Evolutionary conservation across 2,329 filamentous ascomycete species (phyloP), one percentile per base, ranked within the genome.

Genomic region (Lachnellula suecica): DNA sequence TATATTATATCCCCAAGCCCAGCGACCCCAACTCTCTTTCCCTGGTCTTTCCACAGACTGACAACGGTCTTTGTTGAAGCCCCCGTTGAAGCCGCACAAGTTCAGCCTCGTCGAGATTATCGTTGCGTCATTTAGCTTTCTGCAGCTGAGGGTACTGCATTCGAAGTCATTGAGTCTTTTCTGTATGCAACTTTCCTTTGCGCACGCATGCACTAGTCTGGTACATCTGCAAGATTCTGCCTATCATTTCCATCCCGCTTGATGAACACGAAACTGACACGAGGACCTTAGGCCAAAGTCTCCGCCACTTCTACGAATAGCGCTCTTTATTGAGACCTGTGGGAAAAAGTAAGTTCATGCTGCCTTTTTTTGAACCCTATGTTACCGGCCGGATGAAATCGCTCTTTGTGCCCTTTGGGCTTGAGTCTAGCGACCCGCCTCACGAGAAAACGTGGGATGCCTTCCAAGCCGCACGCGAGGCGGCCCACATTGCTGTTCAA

Each of bases 1-100:
- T 64, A 66, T 64, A 61, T 59, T 63, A 65, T 61, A 56, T 59
- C 59, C 59, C 50, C 49, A 57, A 59, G 58, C 62, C 61, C 60
- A 59, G 56, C 54, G 47, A 54, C 59, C 54, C 54, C 48, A 54
- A 44, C 53, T 59, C 46, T 52, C 51, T 52, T 42, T 57, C 57
- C 62, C 64, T 63, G 51, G 63, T 62, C 59, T 54, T 42, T 56
- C 51, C 55, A 57, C n/a, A n/a, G n/a, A n/a, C 52, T 57, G 56
- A 60, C 58, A 58, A 60, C 61, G 59, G 53, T 60, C 48, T 55
- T 56, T 42, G 35, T 53, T 50, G 49, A 47, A 53, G 44, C 52
- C 56, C 50, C 49, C 44, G 37, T 44, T 20, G 40, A 15, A 24
- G 40, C 40, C 22, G 17, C 40, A 1, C 11, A 6, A 44, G 49